Evolutionary conservation across 2,329 filamentous ascomycete species (phyloP).

Genomic region (Clarireedia homoeocarpa): DNA sequence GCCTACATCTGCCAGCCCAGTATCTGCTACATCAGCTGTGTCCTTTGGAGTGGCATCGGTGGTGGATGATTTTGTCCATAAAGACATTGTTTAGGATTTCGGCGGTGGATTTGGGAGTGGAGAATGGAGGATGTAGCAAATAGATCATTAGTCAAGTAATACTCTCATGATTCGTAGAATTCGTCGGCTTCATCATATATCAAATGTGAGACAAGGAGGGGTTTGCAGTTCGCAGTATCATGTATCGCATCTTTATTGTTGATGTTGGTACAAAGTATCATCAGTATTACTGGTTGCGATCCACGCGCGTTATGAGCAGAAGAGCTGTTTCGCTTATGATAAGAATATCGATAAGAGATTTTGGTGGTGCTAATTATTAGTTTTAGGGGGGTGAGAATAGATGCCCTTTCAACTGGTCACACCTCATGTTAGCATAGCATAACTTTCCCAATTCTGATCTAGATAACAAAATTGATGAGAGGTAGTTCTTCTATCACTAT

Average conservation of each 20-base stretch:
- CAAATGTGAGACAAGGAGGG: too few relatives aligned
- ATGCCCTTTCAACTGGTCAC: neutral
- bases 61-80: conserved; percentile 21
- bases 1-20: conserved; percentile 33
- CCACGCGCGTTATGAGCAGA: neutral
- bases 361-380: neutral
- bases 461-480: too few relatives aligned
- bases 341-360: neutral
- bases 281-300: neutral
- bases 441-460: too few relatives aligned
- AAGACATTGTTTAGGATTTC: conserved; percentile 18
- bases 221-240: too few relatives aligned
- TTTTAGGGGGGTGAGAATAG: conserved; percentile 1
- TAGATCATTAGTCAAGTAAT: neutral
- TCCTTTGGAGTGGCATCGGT: conserved; percentile 16
- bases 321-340: neutral
- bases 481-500: too few relatives aligned
- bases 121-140: neutral
- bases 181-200: too few relatives aligned
- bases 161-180: neutral
- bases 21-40: conserved; percentile 35
- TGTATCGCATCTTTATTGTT: neutral
- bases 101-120: neutral
- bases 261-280: neutral
- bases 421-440: too few relatives aligned